Evolutionary conservation across 73 alveolate species (phyloP).

Genomic region (Durusdinium trenchii): DNA sequence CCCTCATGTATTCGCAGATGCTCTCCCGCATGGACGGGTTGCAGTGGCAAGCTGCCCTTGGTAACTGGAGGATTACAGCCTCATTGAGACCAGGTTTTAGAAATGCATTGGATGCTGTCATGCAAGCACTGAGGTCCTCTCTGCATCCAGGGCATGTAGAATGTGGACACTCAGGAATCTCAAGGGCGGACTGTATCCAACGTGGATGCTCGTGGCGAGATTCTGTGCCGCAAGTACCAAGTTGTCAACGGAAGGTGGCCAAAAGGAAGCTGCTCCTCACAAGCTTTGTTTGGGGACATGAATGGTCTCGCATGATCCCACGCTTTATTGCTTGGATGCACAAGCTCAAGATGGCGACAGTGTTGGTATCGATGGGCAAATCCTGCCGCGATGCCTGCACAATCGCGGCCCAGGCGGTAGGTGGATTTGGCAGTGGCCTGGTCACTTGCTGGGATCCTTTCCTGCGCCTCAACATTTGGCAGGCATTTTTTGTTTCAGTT

Average conservation of each 20-base stretch:
- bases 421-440: neutral
- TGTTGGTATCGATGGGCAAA: neutral
- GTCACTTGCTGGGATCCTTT: slow-evolving; percentile 25
- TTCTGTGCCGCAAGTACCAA: neutral
- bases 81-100: neutral
- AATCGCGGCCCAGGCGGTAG: neutral
- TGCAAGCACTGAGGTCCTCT: neutral
- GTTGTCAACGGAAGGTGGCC: neutral
- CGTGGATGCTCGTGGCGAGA: neutral
- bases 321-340: slow-evolving; percentile 29
- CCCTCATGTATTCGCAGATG: neutral
- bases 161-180: slow-evolving; percentile 16
- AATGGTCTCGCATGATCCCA: neutral
- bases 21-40: neutral
- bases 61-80: too few relatives aligned
- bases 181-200: neutral
- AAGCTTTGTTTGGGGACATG: neutral
- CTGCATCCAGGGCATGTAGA: neutral
- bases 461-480: neutral
- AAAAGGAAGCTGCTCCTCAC: slow-evolving; percentile 11
- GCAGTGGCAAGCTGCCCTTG: neutral
- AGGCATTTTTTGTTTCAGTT: neutral
- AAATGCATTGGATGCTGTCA: neutral
- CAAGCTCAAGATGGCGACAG: neutral
- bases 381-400: neutral